Evolutionary conservation across 202 grass and related monocot genomes (phyloP).

Genomic region (Setaria italica): DNA sequence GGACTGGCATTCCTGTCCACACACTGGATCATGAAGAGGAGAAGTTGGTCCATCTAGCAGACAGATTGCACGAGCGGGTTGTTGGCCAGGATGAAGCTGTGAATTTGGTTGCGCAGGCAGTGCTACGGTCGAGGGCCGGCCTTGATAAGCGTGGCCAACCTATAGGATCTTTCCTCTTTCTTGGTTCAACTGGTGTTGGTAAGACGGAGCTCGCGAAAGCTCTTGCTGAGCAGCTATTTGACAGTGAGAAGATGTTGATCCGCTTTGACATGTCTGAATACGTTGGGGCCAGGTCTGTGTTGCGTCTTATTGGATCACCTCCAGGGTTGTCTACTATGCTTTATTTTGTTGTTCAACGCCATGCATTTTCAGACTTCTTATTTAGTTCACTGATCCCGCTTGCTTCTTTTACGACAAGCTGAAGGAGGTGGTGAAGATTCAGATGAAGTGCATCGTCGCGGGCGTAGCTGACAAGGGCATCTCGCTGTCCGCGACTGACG

Average conservation of each 20-base stretch:
- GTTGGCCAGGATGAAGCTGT: conserved; percentile 50
- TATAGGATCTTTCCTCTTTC: conserved; percentile 63
- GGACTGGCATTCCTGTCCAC: conserved; percentile 57
- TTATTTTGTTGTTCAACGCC: neutral
- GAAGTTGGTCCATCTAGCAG: conserved; percentile 28
- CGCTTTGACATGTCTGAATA: conserved; percentile 67
- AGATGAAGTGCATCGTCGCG: conserved; percentile 47
- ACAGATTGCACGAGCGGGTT: conserved; percentile 48
- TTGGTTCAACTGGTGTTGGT: conserved; percentile 62
- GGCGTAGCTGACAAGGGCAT: conserved; percentile 48
- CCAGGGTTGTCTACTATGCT: conserved; percentile 44
- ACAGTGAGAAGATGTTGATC: conserved; percentile 58
- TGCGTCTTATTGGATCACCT: conserved; percentile 49
- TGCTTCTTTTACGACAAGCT: conserved; percentile 35
- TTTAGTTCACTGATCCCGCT: neutral
- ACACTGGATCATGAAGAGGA: conserved; percentile 28
- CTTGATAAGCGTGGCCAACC: conserved; percentile 40
- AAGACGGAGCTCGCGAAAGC: conserved; percentile 74
- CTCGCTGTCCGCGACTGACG: conserved; percentile 39
- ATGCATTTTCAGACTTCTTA: neutral
- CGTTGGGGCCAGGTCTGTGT: conserved; percentile 36
- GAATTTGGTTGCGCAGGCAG: conserved; percentile 45
- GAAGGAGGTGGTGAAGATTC: conserved; percentile 45
- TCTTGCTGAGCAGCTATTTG: conserved; percentile 61
- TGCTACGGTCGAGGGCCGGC: conserved; percentile 46